These are phyloP conservation scores for Pichia manshurica DNA, from an alignment of 805 yeast genomes.

Conservation along the genomic window DNA sequence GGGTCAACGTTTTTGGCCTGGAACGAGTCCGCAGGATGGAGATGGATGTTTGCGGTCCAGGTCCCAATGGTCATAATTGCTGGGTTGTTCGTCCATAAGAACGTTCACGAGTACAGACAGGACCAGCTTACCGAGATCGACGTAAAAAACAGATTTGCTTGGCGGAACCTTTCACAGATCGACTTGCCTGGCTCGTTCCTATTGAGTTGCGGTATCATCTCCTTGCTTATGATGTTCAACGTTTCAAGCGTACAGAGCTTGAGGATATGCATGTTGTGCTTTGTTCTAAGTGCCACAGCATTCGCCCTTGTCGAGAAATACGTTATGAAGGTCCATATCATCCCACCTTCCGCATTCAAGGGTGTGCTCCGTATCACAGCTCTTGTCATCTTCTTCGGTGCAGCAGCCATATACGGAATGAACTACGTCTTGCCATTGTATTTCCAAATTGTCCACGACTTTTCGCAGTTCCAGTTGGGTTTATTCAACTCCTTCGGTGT, in stretches of 20 bases:
- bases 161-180: conserved; percentile 32
- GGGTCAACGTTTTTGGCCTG: conserved; percentile 35
- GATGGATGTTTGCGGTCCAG: conserved; percentile 39
- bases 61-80: conserved; percentile 34
- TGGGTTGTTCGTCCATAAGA: conserved; percentile 20
- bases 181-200: conserved; percentile 38
- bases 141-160: conserved; percentile 26
- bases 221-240: conserved; percentile 32
- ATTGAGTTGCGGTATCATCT: conserved; percentile 31
- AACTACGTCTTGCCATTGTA: conserved; percentile 37
- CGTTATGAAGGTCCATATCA: conserved; percentile 33
- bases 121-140: conserved; percentile 19
- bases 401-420: conserved; percentile 33
- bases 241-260: conserved; percentile 12
- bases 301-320: conserved; percentile 33
- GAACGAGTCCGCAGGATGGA: conserved; percentile 36
- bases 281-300: conserved; percentile 13
- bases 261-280: conserved; percentile 13
- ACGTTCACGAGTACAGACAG: conserved; percentile 31
- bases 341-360: conserved; percentile 35
- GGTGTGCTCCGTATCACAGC: conserved; percentile 37
- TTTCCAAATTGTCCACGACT: conserved; percentile 38
- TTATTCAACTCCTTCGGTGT: conserved; percentile 38
- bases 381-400: conserved; percentile 32
- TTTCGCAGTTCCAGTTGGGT: conserved; percentile 36